phyloP scores from a whole-genome alignment of 164 flowering plant genomes.

The Santalum album region DNA sequence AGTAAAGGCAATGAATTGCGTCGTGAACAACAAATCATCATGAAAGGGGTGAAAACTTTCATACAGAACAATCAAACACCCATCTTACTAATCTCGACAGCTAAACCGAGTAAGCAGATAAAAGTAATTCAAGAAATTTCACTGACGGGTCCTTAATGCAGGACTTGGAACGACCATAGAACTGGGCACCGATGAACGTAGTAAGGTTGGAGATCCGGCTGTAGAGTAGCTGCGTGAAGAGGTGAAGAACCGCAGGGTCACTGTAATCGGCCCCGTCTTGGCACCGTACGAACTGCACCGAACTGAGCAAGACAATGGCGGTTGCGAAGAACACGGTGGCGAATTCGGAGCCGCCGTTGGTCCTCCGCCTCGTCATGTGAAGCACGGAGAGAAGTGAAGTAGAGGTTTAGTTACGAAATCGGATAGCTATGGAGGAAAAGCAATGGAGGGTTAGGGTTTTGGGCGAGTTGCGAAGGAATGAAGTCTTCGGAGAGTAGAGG shows the following conservation, averaged over 20 bases:
- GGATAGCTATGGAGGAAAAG: too few species aligned
- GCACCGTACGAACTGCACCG: conserved; percentile 11
- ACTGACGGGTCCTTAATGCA: conserved; percentile 39
- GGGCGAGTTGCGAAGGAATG: too few species aligned
- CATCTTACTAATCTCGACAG: conserved; percentile 4
- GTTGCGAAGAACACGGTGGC: background rate
- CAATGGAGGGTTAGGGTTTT: too few species aligned
- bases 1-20: too few species aligned
- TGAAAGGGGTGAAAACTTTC: background rate
- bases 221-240: conserved; percentile 21
- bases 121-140: background rate
- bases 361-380: background rate
- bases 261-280: conserved; percentile 15
- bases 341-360: background rate
- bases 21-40: background rate
- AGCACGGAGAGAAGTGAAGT: too few species aligned
- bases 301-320: conserved; percentile 7
- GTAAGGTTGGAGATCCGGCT: conserved; percentile 24
- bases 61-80: background rate
- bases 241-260: conserved; percentile 24
- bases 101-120: background rate
- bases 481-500: too few species aligned
- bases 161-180: conserved; percentile 16
- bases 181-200: conserved; percentile 7
- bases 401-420: too few species aligned